Conservation (phyloP, 2,329 filamentous ascomycete species). For the Xylogone sp. region DNA sequence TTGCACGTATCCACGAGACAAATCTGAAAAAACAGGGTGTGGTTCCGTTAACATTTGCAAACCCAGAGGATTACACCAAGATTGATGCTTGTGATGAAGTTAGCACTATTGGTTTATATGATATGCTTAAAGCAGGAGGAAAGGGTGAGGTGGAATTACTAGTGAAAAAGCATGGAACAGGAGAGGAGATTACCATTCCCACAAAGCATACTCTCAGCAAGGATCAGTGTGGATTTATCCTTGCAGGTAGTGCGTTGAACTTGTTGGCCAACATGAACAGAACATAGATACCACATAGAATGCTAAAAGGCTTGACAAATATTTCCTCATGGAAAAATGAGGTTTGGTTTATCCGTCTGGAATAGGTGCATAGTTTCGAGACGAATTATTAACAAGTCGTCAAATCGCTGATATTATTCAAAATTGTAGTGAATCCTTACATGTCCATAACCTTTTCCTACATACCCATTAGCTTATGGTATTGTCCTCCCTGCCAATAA, state of each 20-base stretch:
- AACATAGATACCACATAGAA: conserved; percentile 8
- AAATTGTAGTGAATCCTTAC: background rate
- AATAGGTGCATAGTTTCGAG: no score
- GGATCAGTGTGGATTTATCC: conserved; percentile 88
- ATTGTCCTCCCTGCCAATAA: background rate
- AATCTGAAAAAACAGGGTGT: conserved; percentile 98
- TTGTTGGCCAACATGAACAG: conserved; percentile 62
- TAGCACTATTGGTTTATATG: conserved; percentile 75
- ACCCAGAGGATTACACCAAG: conserved; percentile 83
- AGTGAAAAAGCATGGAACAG: conserved; percentile 56
- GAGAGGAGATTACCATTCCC: conserved; percentile 64
- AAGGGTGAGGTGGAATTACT: conserved; percentile 68
- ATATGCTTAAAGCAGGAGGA: conserved; percentile 76
- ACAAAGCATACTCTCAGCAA: conserved; percentile 86
- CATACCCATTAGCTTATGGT: background rate
- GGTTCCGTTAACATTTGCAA: conserved; percentile 84
- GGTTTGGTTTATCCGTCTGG: background rate
- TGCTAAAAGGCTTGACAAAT: background rate
- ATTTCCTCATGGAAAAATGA: no score
- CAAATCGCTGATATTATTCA: background rate
- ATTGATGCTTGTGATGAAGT: conserved; percentile 83
- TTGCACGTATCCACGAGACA: conserved; percentile 91
- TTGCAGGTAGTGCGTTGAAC: conserved; percentile 93
- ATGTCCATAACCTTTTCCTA: background rate
- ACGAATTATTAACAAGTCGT: background rate